Evolutionary conservation across 805 yeast genomes (phyloP).

Genomic region (Starmerella kuoi): DNA sequence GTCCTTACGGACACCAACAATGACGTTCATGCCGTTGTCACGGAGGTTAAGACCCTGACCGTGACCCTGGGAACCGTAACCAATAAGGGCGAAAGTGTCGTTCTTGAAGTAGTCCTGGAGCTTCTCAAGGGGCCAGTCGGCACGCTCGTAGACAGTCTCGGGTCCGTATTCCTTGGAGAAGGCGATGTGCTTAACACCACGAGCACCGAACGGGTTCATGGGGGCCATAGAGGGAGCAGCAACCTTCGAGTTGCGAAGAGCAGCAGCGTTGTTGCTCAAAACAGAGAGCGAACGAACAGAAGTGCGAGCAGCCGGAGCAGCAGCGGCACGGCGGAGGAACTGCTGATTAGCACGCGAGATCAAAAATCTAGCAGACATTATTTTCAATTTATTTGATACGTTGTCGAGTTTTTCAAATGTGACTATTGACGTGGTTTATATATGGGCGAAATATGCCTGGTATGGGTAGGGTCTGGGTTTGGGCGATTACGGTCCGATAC

Average conservation of each 20-base stretch:
- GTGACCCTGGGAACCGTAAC: constrained; percentile 99
- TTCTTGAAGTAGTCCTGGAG: constrained; percentile 91
- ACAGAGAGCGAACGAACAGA: constrained; percentile 48
- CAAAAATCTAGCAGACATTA: constrained; percentile 25
- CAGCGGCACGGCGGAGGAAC: constrained; percentile 35
- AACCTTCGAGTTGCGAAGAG: constrained; percentile 23
- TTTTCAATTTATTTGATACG: not conserved
- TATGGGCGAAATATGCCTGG: not conserved
- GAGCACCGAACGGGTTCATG: constrained; percentile 42
- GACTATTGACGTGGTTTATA: not conserved
- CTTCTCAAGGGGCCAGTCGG: constrained; percentile 99
- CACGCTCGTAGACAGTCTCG: constrained; percentile 95
- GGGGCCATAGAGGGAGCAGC: constrained; percentile 16
- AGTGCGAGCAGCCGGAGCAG: constrained; percentile 31
- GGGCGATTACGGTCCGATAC: not conserved
- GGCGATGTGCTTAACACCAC: constrained; percentile 94
- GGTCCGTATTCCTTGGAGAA: constrained; percentile 70
- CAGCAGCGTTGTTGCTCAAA: constrained; percentile 31
- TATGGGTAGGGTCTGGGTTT: not conserved
- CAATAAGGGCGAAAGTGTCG: constrained; percentile 94
- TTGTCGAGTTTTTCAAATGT: not conserved
- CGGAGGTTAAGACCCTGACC: constrained; percentile 99
- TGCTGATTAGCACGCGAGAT: constrained; percentile 26
- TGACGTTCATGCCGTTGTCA: constrained; percentile 96
- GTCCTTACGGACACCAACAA: constrained; percentile 94